Conservation (phyloP, 208 protist genomes). For the Naegleria lovaniensis region DNA sequence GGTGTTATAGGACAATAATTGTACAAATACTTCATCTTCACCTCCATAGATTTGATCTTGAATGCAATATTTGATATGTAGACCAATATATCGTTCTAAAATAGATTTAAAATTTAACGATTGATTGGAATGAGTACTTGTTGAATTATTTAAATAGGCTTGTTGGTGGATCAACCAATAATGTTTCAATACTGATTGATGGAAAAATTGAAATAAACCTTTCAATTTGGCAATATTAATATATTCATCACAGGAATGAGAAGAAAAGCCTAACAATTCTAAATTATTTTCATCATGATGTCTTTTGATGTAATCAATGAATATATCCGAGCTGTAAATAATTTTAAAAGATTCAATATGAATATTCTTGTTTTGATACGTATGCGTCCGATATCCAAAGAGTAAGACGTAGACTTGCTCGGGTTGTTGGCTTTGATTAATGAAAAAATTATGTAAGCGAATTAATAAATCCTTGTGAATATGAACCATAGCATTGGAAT, state of each 20-base stretch:
- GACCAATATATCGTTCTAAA: neutral
- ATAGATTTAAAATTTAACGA: neutral
- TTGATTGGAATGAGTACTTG: neutral
- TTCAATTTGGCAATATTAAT: neutral
- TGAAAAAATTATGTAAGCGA: neutral
- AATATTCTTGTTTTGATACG: neutral
- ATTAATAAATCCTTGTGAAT: neutral
- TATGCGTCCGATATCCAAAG: neutral
- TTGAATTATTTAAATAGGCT: neutral
- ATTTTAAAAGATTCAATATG: constrained; percentile 2
- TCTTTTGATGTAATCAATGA: neutral
- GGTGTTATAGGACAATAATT: neutral
- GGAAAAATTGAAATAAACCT: neutral
- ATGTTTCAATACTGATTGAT: neutral
- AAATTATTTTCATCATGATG: neutral
- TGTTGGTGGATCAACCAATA: neutral
- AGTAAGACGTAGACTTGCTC: neutral
- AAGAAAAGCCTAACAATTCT: neutral
- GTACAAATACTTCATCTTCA: neutral
- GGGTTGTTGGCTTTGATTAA: neutral
- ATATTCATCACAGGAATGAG: neutral
- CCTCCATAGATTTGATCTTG: neutral
- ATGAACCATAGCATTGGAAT: neutral
- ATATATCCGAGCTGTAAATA: neutral
- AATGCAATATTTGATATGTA: neutral